Base-by-base conservation (phyloP, 23 red algal genomes). In the Gracilaria vermiculophylla region DNA sequence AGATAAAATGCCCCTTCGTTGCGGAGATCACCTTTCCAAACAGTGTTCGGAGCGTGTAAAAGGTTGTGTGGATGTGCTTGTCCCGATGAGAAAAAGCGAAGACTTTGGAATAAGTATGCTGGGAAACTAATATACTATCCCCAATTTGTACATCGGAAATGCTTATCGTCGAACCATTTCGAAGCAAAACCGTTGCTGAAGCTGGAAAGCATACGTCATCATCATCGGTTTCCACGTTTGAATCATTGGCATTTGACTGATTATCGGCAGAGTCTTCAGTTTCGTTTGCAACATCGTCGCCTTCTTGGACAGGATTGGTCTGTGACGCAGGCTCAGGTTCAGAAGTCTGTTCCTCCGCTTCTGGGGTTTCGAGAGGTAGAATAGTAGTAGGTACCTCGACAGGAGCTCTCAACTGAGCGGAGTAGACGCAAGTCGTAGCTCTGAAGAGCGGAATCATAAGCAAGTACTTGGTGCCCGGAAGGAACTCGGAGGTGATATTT, bases 151-250 rank as follows among this genome's bases (percentile, higher is more conserved):
- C 23, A 20, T 71, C 43, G 21, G 51, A 62, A 29, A 92, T 92
- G 32, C 77, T 25, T 11, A 41, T 13, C 34, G 20, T 13, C 1
- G 69, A 78, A 31, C 88, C 88, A 23, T 83, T 48, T 25, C 20
- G 58, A 32, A 76, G 77, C 62, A 54, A 42, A 13, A 92, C 77
- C 13, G 19, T 58, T 47, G 64, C 88, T 9, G 41, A 40, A 8
- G 47, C 88, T 10, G 88, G 88, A 76, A 92, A 92, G 64, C 88
- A 92, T 11, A 65, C 75, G 2, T 69, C 54, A 33, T 92, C 78
- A 29, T 92, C 88, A 28, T 92, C 88, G 41, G 83, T 78, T n/a
- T 92, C 88, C 3, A 73, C 77, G 29, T 58, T 21, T 4, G 41
- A 43, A 13, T 78, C 73, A 36, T 23, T n/a, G 7, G 7, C 62